phyloP scores from a whole-genome alignment of 2,329 filamentous ascomycete genomes.

The Cladophialophora chaetospira region DNA sequence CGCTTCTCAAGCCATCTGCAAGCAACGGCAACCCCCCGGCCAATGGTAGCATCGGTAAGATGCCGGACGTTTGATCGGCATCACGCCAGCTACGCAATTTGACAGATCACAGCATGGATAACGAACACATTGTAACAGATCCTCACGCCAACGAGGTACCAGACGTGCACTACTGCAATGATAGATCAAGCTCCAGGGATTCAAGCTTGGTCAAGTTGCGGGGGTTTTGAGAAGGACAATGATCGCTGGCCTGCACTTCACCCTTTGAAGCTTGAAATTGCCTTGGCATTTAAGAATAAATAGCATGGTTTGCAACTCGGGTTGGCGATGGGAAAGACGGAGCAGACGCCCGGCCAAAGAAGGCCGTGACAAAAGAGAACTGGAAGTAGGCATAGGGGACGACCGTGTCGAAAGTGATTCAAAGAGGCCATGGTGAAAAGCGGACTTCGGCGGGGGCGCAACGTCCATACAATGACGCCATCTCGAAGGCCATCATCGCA shows the following conservation, averaged over 20 bases:
- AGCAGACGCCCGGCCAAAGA: no score
- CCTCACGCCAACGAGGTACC: neutral
- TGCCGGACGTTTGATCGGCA: slow-evolving; percentile 1
- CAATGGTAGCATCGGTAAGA: neutral
- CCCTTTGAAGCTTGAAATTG: neutral
- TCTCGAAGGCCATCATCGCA: no score
- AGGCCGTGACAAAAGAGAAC: no score
- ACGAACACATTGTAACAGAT: neutral
- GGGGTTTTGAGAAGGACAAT: neutral
- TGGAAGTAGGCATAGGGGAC: no score
- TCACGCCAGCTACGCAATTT: neutral
- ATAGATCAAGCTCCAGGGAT: neutral
- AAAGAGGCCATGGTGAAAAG: neutral
- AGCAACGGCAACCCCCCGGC: neutral
- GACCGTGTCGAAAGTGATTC: neutral
- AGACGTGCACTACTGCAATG: neutral
- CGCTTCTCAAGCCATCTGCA: neutral
- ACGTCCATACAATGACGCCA: neutral
- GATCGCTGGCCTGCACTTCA: neutral
- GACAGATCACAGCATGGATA: neutral
- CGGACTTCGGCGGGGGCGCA: neutral
- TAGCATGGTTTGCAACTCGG: no score
- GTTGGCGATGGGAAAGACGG: no score
- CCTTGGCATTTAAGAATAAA: no score
- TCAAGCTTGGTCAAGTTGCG: neutral